phyloP scores from a whole-genome alignment of 139 green algal species.

The Yamagishiella unicocca region DNA sequence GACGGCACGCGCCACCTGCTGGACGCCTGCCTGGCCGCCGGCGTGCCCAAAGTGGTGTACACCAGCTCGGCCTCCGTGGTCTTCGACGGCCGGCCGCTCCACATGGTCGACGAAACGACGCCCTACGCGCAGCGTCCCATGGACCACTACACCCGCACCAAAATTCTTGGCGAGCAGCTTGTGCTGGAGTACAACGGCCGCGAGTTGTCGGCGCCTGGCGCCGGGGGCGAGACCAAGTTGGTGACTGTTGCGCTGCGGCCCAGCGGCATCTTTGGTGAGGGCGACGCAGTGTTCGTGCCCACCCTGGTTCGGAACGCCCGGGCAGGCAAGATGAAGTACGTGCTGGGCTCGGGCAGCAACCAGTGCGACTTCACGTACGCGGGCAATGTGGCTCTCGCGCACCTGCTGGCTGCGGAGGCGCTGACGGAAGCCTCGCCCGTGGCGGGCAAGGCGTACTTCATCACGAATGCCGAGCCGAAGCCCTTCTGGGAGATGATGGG shows the following conservation, averaged over 20 bases:
- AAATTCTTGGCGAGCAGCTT: conserved; percentile 83
- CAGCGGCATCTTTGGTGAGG: conserved; percentile 91
- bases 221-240: conserved; percentile 52
- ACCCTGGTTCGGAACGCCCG: conserved; percentile 69
- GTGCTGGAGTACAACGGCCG: conserved; percentile 81
- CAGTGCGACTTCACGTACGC: conserved; percentile 93
- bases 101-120: conserved; percentile 73
- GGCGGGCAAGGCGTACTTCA: conserved; percentile 87
- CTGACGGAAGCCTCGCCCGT: conserved; percentile 53
- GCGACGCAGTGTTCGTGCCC: conserved; percentile 86
- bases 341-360: conserved; percentile 89
- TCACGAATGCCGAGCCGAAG: conserved; percentile 88
- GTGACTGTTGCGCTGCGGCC: conserved; percentile 82
- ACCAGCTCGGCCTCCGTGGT: conserved; percentile 89
- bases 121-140: conserved; percentile 82
- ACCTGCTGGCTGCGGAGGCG: conserved; percentile 74
- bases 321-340: conserved; percentile 92
- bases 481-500: conserved; percentile 92
- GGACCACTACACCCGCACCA: conserved; percentile 93
- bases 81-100: conserved; percentile 86
- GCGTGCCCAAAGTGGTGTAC: conserved; percentile 77
- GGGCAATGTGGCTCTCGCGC: conserved; percentile 88
- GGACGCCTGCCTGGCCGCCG: conserved; percentile 68
- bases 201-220: not conserved
- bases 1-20: conserved; percentile 87